phyloP scores from a whole-genome alignment of 352 stramenopile genomes.

The Globisporangium irregulare region DNA sequence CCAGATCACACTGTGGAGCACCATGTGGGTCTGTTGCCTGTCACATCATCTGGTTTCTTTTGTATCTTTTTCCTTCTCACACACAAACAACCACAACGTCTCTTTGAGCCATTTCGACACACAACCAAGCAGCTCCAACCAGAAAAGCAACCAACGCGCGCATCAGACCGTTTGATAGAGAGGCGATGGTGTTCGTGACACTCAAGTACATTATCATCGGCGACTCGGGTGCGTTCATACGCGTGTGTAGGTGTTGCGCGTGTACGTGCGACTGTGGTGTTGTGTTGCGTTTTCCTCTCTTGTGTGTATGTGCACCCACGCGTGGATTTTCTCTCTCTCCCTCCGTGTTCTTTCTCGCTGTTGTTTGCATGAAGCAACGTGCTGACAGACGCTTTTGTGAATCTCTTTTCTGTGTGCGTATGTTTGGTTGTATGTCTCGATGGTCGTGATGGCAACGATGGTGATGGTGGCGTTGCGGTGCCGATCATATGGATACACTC shows the following conservation, averaged over 20 bases:
- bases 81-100: not conserved
- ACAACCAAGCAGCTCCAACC: not conserved
- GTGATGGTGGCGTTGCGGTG: not conserved
- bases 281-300: not conserved
- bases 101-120: slow-evolving; percentile 2
- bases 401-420: not conserved
- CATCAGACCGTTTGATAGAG: not conserved
- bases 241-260: not conserved
- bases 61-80: slow-evolving; percentile 16
- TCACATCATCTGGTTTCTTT: slow-evolving; percentile 15
- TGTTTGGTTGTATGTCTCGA: not conserved
- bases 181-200: slow-evolving; percentile 81
- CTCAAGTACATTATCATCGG: slow-evolving; percentile 91
- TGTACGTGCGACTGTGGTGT: not conserved
- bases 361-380: not conserved
- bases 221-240: slow-evolving; percentile 48
- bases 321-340: not conserved
- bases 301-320: not conserved
- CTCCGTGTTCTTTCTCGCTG: not conserved
- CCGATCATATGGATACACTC: slow-evolving; percentile 1
- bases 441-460: not conserved
- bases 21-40: not conserved
- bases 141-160: not conserved
- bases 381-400: not conserved
- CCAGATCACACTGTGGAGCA: slow-evolving; percentile 3